These are phyloP conservation scores for Colletotrichum orchidophilum DNA, from an alignment of 2,329 filamentous ascomycete genomes.

Conservation along the genomic window DNA sequence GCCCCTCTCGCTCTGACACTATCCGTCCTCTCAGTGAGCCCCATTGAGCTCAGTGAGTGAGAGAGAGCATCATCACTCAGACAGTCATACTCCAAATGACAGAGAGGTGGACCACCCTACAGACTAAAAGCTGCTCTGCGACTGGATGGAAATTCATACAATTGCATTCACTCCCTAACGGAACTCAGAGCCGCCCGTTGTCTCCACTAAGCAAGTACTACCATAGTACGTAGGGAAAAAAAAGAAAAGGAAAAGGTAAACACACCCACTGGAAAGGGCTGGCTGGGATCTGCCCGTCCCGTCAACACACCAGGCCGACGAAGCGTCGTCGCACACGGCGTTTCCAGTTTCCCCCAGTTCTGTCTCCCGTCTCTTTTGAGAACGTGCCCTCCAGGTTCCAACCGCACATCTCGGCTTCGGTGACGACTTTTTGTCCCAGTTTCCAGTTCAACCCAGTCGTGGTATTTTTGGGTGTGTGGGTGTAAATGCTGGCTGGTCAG, in stretches of 20 bases:
- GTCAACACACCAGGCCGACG: neutral
- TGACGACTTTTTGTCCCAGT: conserved; percentile 10
- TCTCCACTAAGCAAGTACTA: neutral
- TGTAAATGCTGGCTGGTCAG: neutral
- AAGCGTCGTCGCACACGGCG: conserved; percentile 17
- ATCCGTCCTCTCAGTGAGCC: neutral
- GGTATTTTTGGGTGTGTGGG: conserved; percentile 16
- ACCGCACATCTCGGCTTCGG: conserved; percentile 10
- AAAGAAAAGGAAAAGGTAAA: neutral
- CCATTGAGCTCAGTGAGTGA: neutral
- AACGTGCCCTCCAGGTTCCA: neutral
- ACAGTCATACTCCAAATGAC: neutral
- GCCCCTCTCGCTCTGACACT: neutral
- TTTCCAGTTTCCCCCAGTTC: conserved; percentile 9
- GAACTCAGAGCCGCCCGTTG: neutral
- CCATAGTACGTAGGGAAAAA: too few species aligned
- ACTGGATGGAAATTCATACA: neutral
- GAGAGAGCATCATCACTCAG: neutral
- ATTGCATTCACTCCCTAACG: neutral
- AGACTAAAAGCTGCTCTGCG: neutral
- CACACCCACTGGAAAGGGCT: neutral
- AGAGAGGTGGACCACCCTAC: neutral
- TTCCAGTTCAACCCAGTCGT: too few species aligned
- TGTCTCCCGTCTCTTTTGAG: neutral
- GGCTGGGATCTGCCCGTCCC: conserved; percentile 13